Percentiles rank a stretch among this genome's conserved stretches.
These are phyloP conservation scores for Rhytidhysteron rufulum DNA, from an alignment of 2,329 filamentous ascomycete species.

Conservation along the genomic window DNA sequence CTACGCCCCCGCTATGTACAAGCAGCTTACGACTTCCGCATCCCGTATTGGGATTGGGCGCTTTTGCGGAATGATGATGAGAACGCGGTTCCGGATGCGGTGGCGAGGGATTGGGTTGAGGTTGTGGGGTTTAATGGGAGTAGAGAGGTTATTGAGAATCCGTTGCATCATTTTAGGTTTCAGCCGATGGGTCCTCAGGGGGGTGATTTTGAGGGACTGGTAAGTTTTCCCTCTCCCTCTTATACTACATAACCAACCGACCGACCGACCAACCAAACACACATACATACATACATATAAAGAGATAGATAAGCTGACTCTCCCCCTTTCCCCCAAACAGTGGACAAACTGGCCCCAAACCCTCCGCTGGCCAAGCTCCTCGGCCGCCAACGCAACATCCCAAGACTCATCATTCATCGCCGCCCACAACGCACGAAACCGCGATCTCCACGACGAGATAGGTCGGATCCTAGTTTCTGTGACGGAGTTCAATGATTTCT, in stretches of 20 bases:
- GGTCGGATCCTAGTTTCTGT: constrained; percentile 8
- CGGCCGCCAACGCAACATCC: constrained; percentile 15
- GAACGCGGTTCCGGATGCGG: constrained; percentile 21
- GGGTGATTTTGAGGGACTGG: constrained; percentile 15
- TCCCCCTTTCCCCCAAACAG: too few relatives aligned
- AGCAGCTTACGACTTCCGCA: constrained; percentile 6
- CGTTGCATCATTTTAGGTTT: constrained; percentile 26
- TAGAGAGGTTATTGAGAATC: constrained; percentile 19
- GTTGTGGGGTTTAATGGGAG: constrained; percentile 16
- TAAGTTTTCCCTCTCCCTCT: constrained; percentile 1
- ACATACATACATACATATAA: not conserved
- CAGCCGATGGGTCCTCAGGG: constrained; percentile 13
- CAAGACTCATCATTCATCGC: constrained; percentile 11
- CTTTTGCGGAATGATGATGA: constrained; percentile 11
- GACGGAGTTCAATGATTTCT: constrained; percentile 13
- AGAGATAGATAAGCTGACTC: too few relatives aligned
- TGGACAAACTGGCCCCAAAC: constrained; percentile 21
- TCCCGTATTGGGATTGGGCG: constrained; percentile 14
- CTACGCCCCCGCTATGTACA: constrained; percentile 2
- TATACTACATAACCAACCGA: not conserved
- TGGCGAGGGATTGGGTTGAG: constrained; percentile 13
- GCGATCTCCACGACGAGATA: constrained; percentile 12
- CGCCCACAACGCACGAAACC: constrained; percentile 7
- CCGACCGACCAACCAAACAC: too few relatives aligned
- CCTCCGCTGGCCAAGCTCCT: constrained; percentile 26